A percentile compares a stretch with the other conserved stretches of the same genome.
Evolutionary conservation across 208 protist species (phyloP).

Genomic region (Acanthamoeba castellanii): DNA sequence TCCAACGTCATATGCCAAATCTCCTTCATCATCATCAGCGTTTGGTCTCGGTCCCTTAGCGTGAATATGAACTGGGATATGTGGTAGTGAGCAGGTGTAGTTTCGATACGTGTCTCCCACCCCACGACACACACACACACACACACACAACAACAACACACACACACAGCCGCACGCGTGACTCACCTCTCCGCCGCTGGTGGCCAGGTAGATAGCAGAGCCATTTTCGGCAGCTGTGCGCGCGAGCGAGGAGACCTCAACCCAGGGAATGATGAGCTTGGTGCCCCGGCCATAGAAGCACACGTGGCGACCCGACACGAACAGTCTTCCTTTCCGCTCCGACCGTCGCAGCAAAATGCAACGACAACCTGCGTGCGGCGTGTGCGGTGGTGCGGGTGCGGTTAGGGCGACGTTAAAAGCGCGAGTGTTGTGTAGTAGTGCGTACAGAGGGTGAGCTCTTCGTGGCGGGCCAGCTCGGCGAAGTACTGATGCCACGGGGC

Average conservation of each 20-base stretch:
- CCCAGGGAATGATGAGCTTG: conserved; percentile 60
- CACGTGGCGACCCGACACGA: conserved; percentile 29
- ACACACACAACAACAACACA: too few relatives aligned
- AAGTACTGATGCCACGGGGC: conserved; percentile 59
- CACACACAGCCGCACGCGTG: too few relatives aligned
- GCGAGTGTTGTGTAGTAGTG: neutral
- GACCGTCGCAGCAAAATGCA: conserved; percentile 11
- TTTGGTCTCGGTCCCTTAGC: neutral
- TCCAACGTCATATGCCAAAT: conserved; percentile 63
- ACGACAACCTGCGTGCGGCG: neutral
- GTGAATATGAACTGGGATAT: neutral
- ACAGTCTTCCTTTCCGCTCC: conserved; percentile 46
- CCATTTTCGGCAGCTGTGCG: neutral
- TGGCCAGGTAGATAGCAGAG: conserved; percentile 47
- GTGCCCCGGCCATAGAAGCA: conserved; percentile 36
- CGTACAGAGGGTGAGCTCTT: conserved; percentile 58
- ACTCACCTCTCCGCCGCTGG: neutral
- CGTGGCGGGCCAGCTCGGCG: conserved; percentile 16
- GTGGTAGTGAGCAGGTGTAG: too few relatives aligned
- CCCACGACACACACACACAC: too few relatives aligned
- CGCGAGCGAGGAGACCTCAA: conserved; percentile 21
- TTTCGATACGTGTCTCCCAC: too few relatives aligned
- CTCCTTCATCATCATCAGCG: conserved; percentile 29
- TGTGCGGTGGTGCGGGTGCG: neutral
- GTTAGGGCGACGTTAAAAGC: neutral